A percentile compares a stretch with the other conserved stretches of the same genome.
phyloP scores from a whole-genome alignment of 2,329 filamentous ascomycete genomes.

The Fusarium floridanum region DNA sequence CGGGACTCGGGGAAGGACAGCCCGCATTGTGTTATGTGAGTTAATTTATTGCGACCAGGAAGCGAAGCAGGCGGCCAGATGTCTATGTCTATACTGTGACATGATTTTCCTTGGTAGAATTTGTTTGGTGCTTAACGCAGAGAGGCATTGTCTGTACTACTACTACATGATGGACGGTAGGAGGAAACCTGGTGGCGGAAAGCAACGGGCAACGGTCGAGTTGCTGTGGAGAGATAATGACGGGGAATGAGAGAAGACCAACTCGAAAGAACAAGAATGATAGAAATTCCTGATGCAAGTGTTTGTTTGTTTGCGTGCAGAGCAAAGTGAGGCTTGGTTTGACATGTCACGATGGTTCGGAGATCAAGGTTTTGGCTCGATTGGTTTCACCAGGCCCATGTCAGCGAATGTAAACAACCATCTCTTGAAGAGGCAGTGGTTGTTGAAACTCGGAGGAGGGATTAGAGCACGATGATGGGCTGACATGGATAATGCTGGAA shows the following conservation, averaged over 20 bases:
- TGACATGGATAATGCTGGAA: slow-evolving; percentile 4
- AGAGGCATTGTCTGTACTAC: slow-evolving; percentile 33
- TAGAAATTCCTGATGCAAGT: slow-evolving; percentile 10
- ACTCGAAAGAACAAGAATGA: slow-evolving; percentile 29
- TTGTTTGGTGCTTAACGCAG: slow-evolving; percentile 21
- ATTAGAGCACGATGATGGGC: neutral
- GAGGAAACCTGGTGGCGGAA: slow-evolving; percentile 12
- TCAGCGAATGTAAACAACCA: neutral
- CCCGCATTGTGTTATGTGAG: slow-evolving; percentile 38
- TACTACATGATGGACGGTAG: slow-evolving; percentile 31
- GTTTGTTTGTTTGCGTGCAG: neutral
- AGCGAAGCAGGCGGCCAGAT: slow-evolving; percentile 23
- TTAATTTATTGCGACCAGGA: slow-evolving; percentile 31
- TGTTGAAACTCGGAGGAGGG: neutral
- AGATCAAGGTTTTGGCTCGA: neutral
- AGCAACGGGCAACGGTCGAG: slow-evolving; percentile 3
- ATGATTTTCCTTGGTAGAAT: slow-evolving; percentile 21
- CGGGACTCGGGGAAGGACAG: slow-evolving; percentile 29
- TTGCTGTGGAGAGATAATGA: slow-evolving; percentile 32
- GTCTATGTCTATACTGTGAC: slow-evolving; percentile 29
- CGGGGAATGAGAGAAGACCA: slow-evolving; percentile 26
- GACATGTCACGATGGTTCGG: neutral
- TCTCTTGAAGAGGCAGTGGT: slow-evolving; percentile 1
- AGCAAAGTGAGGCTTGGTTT: neutral
- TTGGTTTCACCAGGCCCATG: neutral